phyloP scores from a whole-genome alignment of 2,329 filamentous ascomycete genomes.

The Escovopsis sp. region DNA sequence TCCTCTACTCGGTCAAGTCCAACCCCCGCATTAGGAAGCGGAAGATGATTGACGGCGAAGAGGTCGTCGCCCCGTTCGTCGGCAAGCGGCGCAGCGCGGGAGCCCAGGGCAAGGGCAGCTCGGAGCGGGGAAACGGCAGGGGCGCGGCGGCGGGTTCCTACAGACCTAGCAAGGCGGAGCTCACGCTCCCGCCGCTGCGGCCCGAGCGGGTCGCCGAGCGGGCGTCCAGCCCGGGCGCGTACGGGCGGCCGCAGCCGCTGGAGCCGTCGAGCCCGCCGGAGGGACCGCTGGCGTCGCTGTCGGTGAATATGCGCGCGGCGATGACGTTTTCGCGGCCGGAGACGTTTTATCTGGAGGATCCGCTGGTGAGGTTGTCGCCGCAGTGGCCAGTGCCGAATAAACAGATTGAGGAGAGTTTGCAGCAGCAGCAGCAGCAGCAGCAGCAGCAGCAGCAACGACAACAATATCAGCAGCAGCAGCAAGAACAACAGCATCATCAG shows the following conservation, averaged over 20 bases:
- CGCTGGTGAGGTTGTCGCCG: constrained; percentile 8
- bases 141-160: neutral
- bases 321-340: constrained; percentile 8
- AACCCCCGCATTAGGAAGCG: constrained; percentile 31
- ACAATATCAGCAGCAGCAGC: neutral
- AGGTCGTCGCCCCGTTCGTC: constrained; percentile 10
- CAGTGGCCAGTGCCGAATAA: constrained; percentile 5
- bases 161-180: constrained; percentile 5
- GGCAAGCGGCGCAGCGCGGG: constrained; percentile 6
- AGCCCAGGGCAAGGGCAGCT: neutral
- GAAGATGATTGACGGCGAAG: constrained; percentile 28
- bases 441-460: neutral
- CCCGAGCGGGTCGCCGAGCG: constrained; percentile 9
- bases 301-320: constrained; percentile 15
- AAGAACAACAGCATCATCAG: too few species aligned
- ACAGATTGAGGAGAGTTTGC: neutral
- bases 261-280: constrained; percentile 15
- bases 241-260: constrained; percentile 12
- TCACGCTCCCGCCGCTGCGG: constrained; percentile 17
- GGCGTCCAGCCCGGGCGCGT: constrained; percentile 4
- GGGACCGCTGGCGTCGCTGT: constrained; percentile 16
- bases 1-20: constrained; percentile 35
- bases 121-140: constrained; percentile 4
- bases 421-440: neutral
- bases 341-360: constrained; percentile 11